These are phyloP conservation scores for Umbelopsis vinacea DNA, from an alignment of 192 early-diverging fungal species.

Conservation along the genomic window DNA sequence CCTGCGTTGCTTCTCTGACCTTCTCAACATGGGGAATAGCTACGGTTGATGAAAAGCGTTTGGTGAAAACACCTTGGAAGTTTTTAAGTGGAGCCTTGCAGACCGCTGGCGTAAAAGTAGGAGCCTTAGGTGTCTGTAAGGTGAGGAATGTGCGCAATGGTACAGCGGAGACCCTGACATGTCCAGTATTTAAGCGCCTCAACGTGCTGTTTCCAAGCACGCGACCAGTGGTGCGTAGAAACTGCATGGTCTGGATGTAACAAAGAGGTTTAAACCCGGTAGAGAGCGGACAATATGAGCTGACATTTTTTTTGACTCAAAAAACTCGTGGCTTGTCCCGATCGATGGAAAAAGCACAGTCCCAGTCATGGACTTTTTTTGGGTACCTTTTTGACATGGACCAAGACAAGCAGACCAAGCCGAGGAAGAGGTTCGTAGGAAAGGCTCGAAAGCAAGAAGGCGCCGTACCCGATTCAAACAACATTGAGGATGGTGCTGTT, in stretches of 20 bases:
- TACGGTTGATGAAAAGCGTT: slow-evolving; percentile 9
- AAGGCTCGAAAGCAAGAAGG: slow-evolving; percentile 40
- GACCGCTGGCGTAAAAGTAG: background rate
- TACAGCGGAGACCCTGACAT: background rate
- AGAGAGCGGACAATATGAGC: background rate
- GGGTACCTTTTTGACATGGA: slow-evolving; percentile 8
- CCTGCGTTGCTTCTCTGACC: background rate
- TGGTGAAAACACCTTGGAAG: background rate
- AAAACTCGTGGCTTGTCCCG: slow-evolving; percentile 3
- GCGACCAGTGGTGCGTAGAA: background rate
- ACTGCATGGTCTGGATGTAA: slow-evolving; percentile 13
- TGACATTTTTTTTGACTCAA: background rate
- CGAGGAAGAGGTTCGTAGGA: slow-evolving; percentile 58
- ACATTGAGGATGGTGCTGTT: slow-evolving; percentile 56
- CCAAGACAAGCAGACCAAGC: slow-evolving; percentile 36
- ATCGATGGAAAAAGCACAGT: background rate
- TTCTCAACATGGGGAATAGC: background rate
- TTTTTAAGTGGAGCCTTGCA: background rate
- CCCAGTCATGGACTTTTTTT: background rate
- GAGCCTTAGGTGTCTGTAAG: background rate
- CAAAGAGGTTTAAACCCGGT: background rate
- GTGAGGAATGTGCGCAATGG: background rate
- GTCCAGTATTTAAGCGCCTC: background rate
- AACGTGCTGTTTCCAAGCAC: background rate
- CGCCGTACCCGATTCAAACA: slow-evolving; percentile 30